Base-by-base conservation (phyloP, 2,329 filamentous ascomycete genomes). In the Cephalotrichum gorgonifer region DNA sequence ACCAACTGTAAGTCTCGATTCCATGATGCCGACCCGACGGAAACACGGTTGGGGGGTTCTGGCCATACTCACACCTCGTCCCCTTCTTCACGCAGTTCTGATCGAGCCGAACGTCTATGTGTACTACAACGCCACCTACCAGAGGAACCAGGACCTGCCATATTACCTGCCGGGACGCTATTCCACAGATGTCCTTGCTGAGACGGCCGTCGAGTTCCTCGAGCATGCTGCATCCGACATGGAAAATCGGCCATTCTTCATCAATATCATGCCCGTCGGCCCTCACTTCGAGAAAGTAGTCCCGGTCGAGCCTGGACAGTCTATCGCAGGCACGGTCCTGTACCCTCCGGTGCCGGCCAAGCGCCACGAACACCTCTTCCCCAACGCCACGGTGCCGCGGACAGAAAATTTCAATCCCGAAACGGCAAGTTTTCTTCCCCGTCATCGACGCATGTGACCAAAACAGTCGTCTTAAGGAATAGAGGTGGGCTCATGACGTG, bases 391-490 rank as follows among this genome's bases (percentile, higher is more conserved):
- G 22, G 74, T 86, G 0, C 84, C 84, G 0, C 68, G 84, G 8
- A 80, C 74, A 0, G 64, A 69, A 0, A 78, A 79, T 58, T 88
- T 87, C 62, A 88, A 88, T 54, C 82, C 83, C 0, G 71, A 78
- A 3, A 64, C 68, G 53, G 75, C 76, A 60, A 33, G 64, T 58
- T 22, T 53, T 11, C 25, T 7, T 23, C 8, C 48, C 49, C 1
- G 54, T 17, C 23, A 3, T 9, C 7, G 6, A 44, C 3, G 3
- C 12, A 6, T 28, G 11, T 35, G 25, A 27, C n/a, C 42, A n/a
- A 11, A 30, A 15, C 2, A 28, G 14, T 3, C 6, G 30, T 42
- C 23, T 50, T 31, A 28, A 49, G 28, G 11, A 33, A 5, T 8
- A 14, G 7, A n/a, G n/a, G 15, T 17, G 33, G 20, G 33, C n/a